phyloP scores from a whole-genome alignment of 371 early-diverging fungal species.

The Haplosporangium sp. region DNA sequence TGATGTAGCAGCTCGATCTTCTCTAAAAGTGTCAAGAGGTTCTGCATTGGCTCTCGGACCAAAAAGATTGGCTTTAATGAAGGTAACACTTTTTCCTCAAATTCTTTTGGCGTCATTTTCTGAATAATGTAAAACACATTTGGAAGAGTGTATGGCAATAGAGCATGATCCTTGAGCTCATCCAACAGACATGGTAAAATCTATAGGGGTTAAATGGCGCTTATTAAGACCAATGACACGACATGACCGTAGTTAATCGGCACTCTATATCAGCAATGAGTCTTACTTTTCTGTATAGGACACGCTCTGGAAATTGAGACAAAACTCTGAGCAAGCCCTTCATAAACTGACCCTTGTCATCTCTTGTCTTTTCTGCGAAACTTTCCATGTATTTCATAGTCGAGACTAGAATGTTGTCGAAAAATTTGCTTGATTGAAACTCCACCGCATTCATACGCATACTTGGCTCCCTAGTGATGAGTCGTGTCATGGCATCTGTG shows the following conservation, averaged over 20 bases:
- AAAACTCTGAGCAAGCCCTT: conserved; percentile 79
- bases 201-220: conserved; percentile 39
- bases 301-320: conserved; percentile 79
- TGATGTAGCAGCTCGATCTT: conserved; percentile 70
- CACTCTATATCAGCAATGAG: not conserved
- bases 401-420: conserved; percentile 83
- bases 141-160: conserved; percentile 82
- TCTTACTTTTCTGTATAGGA: conserved; percentile 71
- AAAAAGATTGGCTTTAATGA: conserved; percentile 73
- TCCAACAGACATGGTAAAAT: conserved; percentile 80
- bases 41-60: conserved; percentile 72
- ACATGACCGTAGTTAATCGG: not conserved
- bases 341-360: conserved; percentile 86
- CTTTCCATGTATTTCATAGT: conserved; percentile 85
- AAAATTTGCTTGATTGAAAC: conserved; percentile 78
- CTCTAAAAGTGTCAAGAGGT: conserved; percentile 74
- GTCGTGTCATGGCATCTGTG: conserved; percentile 63
- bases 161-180: conserved; percentile 77
- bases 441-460: conserved; percentile 69
- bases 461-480: conserved; percentile 68
- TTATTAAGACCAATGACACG: not conserved
- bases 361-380: conserved; percentile 81
- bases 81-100: conserved; percentile 71
- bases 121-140: conserved; percentile 78
- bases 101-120: conserved; percentile 71